phyloP scores from a whole-genome alignment of 768 basidiomycete species.

The Nidularia pulvinata region DNA sequence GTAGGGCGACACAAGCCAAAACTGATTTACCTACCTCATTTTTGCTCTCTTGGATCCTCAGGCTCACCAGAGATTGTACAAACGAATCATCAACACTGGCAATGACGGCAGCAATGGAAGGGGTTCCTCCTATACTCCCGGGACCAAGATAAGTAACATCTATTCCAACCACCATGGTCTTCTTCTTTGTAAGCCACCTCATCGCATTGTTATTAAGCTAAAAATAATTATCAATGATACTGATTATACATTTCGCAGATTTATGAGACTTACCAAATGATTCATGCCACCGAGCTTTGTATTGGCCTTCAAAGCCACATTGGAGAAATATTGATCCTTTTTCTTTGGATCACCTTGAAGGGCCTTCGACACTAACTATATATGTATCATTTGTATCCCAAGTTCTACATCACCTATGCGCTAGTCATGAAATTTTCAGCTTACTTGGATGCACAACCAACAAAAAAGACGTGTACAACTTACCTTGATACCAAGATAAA shows the following conservation, averaged over 20 bases:
- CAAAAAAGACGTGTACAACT: not conserved
- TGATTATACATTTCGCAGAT: not conserved
- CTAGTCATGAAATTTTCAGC: slow-evolving; percentile 15
- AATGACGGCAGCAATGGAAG: slow-evolving; percentile 84
- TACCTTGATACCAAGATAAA: slow-evolving; percentile 81
- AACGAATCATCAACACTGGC: slow-evolving; percentile 71
- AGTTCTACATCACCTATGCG: slow-evolving; percentile 72
- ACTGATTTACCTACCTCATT: slow-evolving; percentile 29
- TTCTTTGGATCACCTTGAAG: slow-evolving; percentile 41
- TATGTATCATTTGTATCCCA: slow-evolving; percentile 73
- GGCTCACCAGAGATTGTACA: slow-evolving; percentile 76
- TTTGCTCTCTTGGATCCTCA: slow-evolving; percentile 63
- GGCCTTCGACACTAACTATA: slow-evolving; percentile 59
- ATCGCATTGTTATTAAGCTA: slow-evolving; percentile 55
- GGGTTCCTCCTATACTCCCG: slow-evolving; percentile 64
- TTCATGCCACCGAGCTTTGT: slow-evolving; percentile 84
- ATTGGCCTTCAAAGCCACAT: slow-evolving; percentile 81
- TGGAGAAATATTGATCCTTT: slow-evolving; percentile 85
- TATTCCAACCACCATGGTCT: slow-evolving; percentile 85
- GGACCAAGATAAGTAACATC: slow-evolving; percentile 84
- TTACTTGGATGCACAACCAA: too few species aligned
- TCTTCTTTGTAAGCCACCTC: slow-evolving; percentile 62
- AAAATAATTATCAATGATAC: not conserved
- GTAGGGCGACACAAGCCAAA: slow-evolving; percentile 3
- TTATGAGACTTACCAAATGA: slow-evolving; percentile 41